Percentiles rank a stretch among this genome's conserved stretches.
These are phyloP conservation scores for Lagenidium sp. DNA, from an alignment of 352 stramenopile species.

Conservation along the genomic window DNA sequence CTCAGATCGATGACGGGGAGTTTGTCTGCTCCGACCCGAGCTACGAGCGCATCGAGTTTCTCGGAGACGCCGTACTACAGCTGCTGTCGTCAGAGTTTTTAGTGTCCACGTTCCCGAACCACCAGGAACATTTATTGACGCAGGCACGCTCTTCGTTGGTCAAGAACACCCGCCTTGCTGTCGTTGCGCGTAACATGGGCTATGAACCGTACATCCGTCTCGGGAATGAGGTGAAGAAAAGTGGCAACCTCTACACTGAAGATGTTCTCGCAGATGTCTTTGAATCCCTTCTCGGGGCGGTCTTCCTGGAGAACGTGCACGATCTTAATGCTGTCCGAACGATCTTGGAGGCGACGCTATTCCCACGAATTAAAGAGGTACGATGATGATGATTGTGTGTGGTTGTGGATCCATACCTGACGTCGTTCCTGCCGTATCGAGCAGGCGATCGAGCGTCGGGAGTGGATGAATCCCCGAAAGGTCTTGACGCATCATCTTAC, in stretches of 20 bases:
- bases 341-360: constrained; percentile 58
- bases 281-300: constrained; percentile 62
- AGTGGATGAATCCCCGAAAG: constrained; percentile 80
- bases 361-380: constrained; percentile 57
- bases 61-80: constrained; percentile 78
- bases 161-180: constrained; percentile 74
- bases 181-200: constrained; percentile 40
- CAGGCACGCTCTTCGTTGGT: constrained; percentile 73
- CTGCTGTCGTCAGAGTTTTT: constrained; percentile 73
- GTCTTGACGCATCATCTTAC: constrained; percentile 51
- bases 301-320: constrained; percentile 63
- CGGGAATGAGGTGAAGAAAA: constrained; percentile 46
- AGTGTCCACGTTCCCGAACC: constrained; percentile 69
- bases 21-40: constrained; percentile 60
- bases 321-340: constrained; percentile 44
- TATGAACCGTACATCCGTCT: constrained; percentile 73
- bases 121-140: constrained; percentile 73
- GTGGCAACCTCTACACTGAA: constrained; percentile 54
- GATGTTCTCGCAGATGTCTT: constrained; percentile 78
- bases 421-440: no score
- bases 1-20: constrained; percentile 56
- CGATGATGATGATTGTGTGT: not conserved
- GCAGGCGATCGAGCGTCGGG: constrained; percentile 54
- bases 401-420: no score
- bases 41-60: constrained; percentile 82